Evolutionary conservation across 1,139 yeast species (phyloP), one percentile per base, ranked within the genome.

Genomic region (Saccharomyces hybrid): DNA sequence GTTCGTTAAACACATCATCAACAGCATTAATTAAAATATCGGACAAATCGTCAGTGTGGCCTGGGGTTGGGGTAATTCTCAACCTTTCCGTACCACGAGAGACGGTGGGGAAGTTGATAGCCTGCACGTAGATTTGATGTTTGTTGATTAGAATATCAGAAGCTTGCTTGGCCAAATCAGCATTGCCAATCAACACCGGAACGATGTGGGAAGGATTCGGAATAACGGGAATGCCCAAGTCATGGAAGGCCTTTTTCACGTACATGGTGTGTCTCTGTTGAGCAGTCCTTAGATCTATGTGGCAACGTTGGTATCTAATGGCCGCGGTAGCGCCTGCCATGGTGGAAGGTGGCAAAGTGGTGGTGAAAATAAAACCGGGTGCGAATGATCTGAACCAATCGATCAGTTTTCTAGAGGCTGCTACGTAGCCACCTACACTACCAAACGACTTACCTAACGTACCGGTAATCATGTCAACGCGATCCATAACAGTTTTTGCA

Each of bases 191-290:
- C 61, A 95, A 79, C 50, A 95, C 85, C 6, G 99, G 98, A 47
- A 93, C 95, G 69, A 95, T 93, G 72, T 93, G 99, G 23, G 97
- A 88, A 28, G 99, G 98, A 73, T 93, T 93, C 58, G 98, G 97
- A 68, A 91, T 87, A 50, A 93, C 97, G 16, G 99, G 99, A 60
- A 93, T 84, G 54, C 95, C 97, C 55, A 86, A 73, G 48, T 76
- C 74, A 55, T 78, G 80, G 63, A 93, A 78, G 60, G 81, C 82
- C 59, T 80, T 69, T 75, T 93, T 93, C 63, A 93, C 93, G 68
- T 88, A 89, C 58, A 88, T 79, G 26, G 96, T 90, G 72, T 89
- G 86, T 58, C 76, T 77, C 72, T 93, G 99, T 75, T 91, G 98
- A 49, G 79, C 80, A 58, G 86, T 81, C 71, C 99, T 84, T 73